Conservation (phyloP, 306 rosid genomes). For the Styphnolobium japonicum region DNA sequence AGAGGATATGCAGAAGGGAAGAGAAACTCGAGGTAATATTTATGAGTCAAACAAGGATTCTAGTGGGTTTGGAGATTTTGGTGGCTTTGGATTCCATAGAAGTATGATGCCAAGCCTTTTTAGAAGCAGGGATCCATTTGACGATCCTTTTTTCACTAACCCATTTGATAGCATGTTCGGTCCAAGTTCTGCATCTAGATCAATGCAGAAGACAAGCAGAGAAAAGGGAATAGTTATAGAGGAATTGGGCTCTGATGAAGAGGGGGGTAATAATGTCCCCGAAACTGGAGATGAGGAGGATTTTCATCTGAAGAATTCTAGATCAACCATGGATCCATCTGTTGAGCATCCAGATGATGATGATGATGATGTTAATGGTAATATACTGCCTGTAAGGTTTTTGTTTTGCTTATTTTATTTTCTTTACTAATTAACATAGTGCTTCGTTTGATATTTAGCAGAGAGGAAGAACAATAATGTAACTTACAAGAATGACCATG, state of each 20-base stretch:
- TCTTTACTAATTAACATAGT: not conserved
- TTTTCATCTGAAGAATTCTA: conserved; percentile 7
- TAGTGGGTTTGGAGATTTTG: conserved; percentile 32
- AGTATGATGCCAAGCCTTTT: conserved; percentile 51
- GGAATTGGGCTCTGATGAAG: conserved; percentile 70
- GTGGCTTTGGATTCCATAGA: conserved; percentile 48
- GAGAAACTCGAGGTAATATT: conserved; percentile 34
- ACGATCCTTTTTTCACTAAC: conserved; percentile 72
- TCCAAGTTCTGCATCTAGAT: conserved; percentile 29
- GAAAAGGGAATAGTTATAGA: conserved; percentile 55
- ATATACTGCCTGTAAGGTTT: not conserved
- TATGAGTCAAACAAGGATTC: conserved; percentile 30
- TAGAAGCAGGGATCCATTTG: conserved; percentile 74
- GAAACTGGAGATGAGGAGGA: conserved; percentile 23
- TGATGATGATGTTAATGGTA: conserved; percentile 61
- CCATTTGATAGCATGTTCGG: conserved; percentile 42
- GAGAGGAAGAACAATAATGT: conserved; percentile 38
- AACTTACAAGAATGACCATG: conserved; percentile 22
- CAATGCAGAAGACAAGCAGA: conserved; percentile 20
- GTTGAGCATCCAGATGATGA: conserved; percentile 87
- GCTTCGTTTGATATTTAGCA: not conserved
- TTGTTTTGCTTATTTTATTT: not conserved
- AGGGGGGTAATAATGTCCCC: conserved; percentile 24
- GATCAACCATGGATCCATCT: conserved; percentile 57
- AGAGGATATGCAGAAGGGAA: conserved; percentile 52